Evolutionary conservation across 148 eudicot genomes (phyloP).

Genomic region (Beta vulgaris): DNA sequence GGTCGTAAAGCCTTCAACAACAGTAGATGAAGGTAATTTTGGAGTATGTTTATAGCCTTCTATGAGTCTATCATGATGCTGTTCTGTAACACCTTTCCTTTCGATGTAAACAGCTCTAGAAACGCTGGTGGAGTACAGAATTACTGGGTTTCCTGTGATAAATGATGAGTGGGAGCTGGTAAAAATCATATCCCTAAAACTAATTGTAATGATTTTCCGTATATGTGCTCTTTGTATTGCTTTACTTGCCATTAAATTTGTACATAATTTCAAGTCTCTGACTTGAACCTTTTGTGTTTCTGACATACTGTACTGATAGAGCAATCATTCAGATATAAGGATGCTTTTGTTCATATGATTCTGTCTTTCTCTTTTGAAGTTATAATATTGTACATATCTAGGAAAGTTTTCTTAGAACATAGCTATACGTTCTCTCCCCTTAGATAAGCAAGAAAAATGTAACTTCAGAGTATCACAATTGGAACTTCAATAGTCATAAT

Average conservation of each 20-base stretch:
- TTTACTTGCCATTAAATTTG: neutral
- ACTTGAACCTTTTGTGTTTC: neutral
- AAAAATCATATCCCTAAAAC: conserved; percentile 11
- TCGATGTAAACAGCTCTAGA: conserved; percentile 38
- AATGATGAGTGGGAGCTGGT: conserved; percentile 94
- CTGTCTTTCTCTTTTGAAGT: neutral
- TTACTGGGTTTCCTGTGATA: conserved; percentile 83
- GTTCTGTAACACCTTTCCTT: neutral
- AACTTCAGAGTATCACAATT: neutral
- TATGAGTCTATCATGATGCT: neutral
- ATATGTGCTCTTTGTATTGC: neutral
- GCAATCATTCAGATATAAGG: neutral
- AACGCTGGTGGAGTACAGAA: conserved; percentile 64
- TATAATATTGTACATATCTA: neutral
- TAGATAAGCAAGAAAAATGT: no score
- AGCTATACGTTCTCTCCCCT: neutral
- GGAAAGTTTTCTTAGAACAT: neutral
- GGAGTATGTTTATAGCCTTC: conserved; percentile 5
- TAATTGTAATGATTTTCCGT: neutral
- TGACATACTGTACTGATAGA: neutral
- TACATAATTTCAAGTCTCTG: neutral
- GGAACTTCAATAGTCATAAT: neutral
- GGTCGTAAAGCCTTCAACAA: conserved; percentile 77
- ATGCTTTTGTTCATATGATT: neutral
- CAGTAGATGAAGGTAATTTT: conserved; percentile 74